Percentiles rank a stretch among this genome's conserved stretches.
These are phyloP conservation scores for Closterium sp. DNA, from an alignment of 139 green algal genomes.

Conservation along the genomic window DNA sequence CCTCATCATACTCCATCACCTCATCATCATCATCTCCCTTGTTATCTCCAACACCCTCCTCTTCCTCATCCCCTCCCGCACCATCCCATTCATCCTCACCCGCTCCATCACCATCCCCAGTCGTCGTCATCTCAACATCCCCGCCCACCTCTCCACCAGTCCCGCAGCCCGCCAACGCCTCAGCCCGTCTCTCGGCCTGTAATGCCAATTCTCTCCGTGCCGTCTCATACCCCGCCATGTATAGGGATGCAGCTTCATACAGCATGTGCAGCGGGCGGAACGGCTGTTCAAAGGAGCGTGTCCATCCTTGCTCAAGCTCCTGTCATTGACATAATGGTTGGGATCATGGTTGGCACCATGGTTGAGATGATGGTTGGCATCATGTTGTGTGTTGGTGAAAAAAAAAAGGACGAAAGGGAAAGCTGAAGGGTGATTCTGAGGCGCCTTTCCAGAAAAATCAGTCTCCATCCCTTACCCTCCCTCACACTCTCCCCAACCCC, in stretches of 20 bases:
- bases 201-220: not conserved
- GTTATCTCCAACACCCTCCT: not conserved
- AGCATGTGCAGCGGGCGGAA: not conserved
- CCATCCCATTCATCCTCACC: not conserved
- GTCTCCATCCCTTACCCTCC: too few relatives aligned
- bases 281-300: not conserved
- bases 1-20: slow-evolving; percentile 9
- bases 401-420: not conserved
- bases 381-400: not conserved
- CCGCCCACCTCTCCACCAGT: not conserved
- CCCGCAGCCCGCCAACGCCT: too few relatives aligned
- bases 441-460: not conserved
- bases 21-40: not conserved
- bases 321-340: too few relatives aligned
- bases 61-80: not conserved
- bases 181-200: not conserved
- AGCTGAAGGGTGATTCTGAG: not conserved
- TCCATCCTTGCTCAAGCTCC: not conserved
- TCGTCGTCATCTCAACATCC: not conserved
- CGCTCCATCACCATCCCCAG: not conserved
- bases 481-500: too few relatives aligned
- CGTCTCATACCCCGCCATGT: not conserved
- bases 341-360: too few relatives aligned
- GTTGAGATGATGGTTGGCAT: too few relatives aligned
- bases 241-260: not conserved